These are phyloP conservation scores for Phytophthora europaea DNA, from an alignment of 352 stramenopile genomes.

Conservation along the genomic window DNA sequence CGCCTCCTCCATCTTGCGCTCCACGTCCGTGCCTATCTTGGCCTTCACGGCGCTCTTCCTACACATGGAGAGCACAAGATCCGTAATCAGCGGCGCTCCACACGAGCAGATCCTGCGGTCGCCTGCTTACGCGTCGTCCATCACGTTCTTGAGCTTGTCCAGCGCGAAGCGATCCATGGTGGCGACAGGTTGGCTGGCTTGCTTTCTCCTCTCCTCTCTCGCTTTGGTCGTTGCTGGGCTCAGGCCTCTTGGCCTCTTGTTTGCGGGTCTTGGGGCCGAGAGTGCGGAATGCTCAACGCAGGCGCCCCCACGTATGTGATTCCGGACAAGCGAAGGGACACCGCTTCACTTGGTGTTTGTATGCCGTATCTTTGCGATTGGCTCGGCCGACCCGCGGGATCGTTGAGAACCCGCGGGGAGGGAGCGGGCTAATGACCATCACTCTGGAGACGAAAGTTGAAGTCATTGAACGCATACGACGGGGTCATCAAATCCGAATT, in stretches of 20 bases:
- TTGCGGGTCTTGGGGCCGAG: conserved; percentile 10
- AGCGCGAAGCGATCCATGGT: conserved; percentile 88
- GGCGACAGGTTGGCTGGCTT: not conserved
- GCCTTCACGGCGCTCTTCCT: conserved; percentile 90
- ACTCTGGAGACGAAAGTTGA: not conserved
- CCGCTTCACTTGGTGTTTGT: conserved; percentile 34
- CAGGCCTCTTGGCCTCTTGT: not conserved
- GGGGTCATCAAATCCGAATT: too few relatives aligned
- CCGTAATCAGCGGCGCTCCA: not conserved
- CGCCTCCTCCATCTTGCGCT: conserved; percentile 94
- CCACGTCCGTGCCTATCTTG: conserved; percentile 89
- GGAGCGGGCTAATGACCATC: not conserved
- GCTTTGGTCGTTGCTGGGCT: not conserved
- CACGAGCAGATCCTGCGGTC: not conserved
- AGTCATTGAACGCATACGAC: too few relatives aligned
- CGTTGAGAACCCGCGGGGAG: not conserved
- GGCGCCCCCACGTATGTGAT: conserved; percentile 27
- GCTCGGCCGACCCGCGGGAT: not conserved
- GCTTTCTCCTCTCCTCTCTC: conserved; percentile 8
- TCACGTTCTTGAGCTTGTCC: conserved; percentile 89
- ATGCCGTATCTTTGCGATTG: conserved; percentile 31
- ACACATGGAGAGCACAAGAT: conserved; percentile 20
- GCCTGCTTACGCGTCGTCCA: conserved; percentile 86
- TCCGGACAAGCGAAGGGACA: conserved; percentile 33
- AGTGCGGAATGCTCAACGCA: conserved; percentile 8